Evolutionary conservation across 495 filamentous ascomycete genomes (phyloP), one percentile per base, ranked within the genome.

Genomic region (Aspergillus homomorphus): DNA sequence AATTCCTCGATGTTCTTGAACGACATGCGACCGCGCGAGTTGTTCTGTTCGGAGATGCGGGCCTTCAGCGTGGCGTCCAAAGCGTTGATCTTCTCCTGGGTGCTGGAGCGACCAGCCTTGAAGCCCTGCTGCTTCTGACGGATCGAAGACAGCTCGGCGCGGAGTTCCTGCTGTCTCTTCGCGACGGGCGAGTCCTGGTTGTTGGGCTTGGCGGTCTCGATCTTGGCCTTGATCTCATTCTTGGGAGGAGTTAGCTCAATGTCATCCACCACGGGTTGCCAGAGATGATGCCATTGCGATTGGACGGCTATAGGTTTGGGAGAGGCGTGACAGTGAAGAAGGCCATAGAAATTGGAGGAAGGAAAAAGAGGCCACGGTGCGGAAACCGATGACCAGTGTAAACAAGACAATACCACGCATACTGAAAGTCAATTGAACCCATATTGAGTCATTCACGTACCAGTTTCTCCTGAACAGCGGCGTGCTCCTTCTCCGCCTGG

Each of bases 1-100:
- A 98, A 75, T 43, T 98, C 94, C 38, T 93, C 92, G 52, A 88
- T 83, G 59, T 76, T 89, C 83, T 91, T 96, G 83, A 87, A 98
- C 21, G 81, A 73, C 54, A 96, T 82, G 67, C 86, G 86, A 67
- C 81, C 81, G 45, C 87, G 84, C 28, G 89, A 89, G 58, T 78
- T 80, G 80, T 98, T 97, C 68, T 92, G 87, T 74, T 96, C 91
- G 62, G 82, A 80, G 62, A 93, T 87, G 63, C 86, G 86, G 54
- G 84, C 82, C 73, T 91, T 92, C 54, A 98, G 75, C 57, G 89
- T 86, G 62, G 87, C 84, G 60, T 97, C 93, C 43, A 95, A 79
- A 30, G 81, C 81, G 79, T 89, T 92, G 74, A 98, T 88, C 76
- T 92, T 87, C 57, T 96, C 92, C 56, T 89, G 82, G 67, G 88